A percentile compares a stretch with the other conserved stretches of the same genome.
Conservation (phyloP, 257 asterid genomes). For the Agastache rugosa region DNA sequence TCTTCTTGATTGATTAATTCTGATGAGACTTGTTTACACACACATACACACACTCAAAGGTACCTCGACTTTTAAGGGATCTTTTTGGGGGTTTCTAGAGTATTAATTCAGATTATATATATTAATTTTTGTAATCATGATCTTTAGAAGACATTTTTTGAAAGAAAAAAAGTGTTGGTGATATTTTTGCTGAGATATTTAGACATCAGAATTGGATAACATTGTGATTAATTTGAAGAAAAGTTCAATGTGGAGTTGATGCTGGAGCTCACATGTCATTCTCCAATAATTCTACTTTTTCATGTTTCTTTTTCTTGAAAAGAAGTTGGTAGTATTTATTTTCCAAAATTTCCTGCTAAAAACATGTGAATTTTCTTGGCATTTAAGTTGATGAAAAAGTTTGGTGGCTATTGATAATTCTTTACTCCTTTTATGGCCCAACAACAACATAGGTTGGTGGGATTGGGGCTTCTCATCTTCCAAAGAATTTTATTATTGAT, state of each 20-base stretch:
- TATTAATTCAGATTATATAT: not conserved
- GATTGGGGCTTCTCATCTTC: slow-evolving; percentile 9
- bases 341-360: not conserved
- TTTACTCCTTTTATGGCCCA: slow-evolving; percentile 3
- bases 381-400: not conserved
- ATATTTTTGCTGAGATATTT: not conserved
- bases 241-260: not conserved
- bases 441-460: slow-evolving; percentile 13
- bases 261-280: slow-evolving; percentile 2
- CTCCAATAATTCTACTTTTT: not conserved
- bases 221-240: not conserved
- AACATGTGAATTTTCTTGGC: not conserved
- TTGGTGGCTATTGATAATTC: slow-evolving; percentile 13
- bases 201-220: not conserved
- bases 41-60: not conserved
- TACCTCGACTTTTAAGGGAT: not conserved
- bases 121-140: not conserved
- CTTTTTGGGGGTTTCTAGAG: not conserved
- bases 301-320: not conserved
- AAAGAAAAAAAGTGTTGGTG: not conserved
- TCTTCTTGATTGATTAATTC: not conserved
- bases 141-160: not conserved
- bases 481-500: not conserved
- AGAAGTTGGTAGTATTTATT: not conserved
- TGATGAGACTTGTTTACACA: not conserved